phyloP scores from a whole-genome alignment of 306 rosid species.

The Cucurbita argyrosperma region DNA sequence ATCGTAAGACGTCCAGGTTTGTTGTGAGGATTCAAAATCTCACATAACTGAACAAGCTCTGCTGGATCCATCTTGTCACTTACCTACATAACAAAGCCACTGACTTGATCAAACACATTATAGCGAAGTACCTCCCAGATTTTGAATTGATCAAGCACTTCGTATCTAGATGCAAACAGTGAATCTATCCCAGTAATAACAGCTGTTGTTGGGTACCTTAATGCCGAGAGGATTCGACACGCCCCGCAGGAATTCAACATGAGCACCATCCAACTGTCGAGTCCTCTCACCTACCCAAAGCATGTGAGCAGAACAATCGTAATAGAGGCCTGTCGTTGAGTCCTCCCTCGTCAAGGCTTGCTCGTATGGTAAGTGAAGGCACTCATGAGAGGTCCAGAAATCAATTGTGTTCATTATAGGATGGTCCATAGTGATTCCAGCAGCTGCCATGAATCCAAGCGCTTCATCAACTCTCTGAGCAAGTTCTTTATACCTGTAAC shows the following conservation, averaged over 20 bases:
- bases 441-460: slow-evolving; percentile 31
- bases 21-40: slow-evolving; percentile 21
- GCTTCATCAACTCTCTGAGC: slow-evolving; percentile 32
- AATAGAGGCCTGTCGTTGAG: slow-evolving; percentile 26
- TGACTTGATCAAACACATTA: not conserved
- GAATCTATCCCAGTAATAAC: not conserved
- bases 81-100: slow-evolving; percentile 19
- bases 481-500: slow-evolving; percentile 21
- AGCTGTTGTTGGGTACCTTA: slow-evolving; percentile 12
- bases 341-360: slow-evolving; percentile 32
- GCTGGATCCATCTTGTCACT: slow-evolving; percentile 32
- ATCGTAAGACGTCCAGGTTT: slow-evolving; percentile 25
- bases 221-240: slow-evolving; percentile 33
- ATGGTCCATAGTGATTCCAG: slow-evolving; percentile 21
- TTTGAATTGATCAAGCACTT: not conserved
- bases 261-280: slow-evolving; percentile 34
- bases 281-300: slow-evolving; percentile 44
- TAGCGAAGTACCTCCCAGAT: not conserved
- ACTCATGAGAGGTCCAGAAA: slow-evolving; percentile 34
- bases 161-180: not conserved
- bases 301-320: slow-evolving; percentile 34
- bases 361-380: slow-evolving; percentile 33
- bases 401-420: slow-evolving; percentile 32
- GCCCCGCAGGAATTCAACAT: slow-evolving; percentile 34
- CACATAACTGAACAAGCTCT: slow-evolving; percentile 30